These are phyloP conservation scores for Allium cepa DNA, from an alignment of 106 monocot species.

Conservation along the genomic window DNA sequence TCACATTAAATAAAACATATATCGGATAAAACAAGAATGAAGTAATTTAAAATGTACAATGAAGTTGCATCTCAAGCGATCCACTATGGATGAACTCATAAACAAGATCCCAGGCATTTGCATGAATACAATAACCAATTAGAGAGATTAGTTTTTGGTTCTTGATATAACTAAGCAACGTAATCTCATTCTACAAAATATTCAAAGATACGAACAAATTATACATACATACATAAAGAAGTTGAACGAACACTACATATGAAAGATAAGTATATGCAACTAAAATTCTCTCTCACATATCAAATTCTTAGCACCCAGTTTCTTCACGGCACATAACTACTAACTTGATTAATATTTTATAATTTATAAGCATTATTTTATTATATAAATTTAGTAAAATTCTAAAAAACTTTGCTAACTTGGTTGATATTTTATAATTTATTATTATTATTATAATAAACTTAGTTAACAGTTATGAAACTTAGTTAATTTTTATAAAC, in stretches of 20 bases:
- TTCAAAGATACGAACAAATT: too few species aligned
- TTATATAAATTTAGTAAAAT: too few species aligned
- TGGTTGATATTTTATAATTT: too few species aligned
- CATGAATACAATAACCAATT: conserved; percentile 64
- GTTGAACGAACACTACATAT: too few species aligned
- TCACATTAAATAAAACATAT: too few species aligned
- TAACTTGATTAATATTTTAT: too few species aligned
- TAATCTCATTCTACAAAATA: conserved; percentile 91
- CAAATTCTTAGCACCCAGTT: background rate
- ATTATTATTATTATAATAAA: too few species aligned
- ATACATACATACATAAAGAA: too few species aligned
- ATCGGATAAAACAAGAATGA: background rate
- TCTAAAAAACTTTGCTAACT: too few species aligned
- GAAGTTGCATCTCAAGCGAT: conserved; percentile 71
- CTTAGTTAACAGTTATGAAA: too few species aligned
- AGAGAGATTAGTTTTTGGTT: conserved; percentile 90
- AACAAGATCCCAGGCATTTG: conserved; percentile 53
- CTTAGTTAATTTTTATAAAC: too few species aligned
- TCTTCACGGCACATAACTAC: conserved; percentile 45
- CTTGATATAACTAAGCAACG: conserved; percentile 60
- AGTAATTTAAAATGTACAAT: conserved; percentile 38
- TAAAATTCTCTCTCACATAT: background rate
- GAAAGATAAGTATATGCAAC: background rate
- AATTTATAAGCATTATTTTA: too few species aligned
- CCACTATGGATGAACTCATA: conserved; percentile 89